Conservation (phyloP, 1,139 yeast species). For the Diutina siamensis region DNA sequence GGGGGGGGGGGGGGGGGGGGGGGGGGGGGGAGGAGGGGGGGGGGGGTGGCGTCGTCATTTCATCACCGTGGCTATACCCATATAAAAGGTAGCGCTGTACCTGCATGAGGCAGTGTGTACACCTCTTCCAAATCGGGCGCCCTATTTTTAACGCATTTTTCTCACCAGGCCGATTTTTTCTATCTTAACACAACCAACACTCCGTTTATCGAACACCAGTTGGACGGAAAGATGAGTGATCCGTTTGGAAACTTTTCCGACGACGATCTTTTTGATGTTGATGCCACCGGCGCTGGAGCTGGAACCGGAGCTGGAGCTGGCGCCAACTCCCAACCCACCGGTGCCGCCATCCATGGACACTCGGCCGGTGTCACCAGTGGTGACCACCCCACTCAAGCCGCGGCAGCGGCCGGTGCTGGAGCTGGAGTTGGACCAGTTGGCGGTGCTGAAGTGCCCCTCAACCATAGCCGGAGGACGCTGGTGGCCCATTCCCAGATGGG, state of each 20-base stretch:
- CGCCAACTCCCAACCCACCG: too few relatives aligned
- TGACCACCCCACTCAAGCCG: too few relatives aligned
- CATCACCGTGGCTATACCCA: neutral
- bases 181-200: neutral
- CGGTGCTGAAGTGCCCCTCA: too few relatives aligned
- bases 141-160: slow-evolving; percentile 5
- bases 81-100: neutral
- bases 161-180: neutral
- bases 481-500: neutral
- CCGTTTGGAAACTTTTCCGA: slow-evolving; percentile 6
- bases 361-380: too few relatives aligned
- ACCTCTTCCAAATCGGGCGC: slow-evolving; percentile 4
- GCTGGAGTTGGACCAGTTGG: too few relatives aligned
- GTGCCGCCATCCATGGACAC: too few relatives aligned
- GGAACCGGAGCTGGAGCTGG: too few relatives aligned
- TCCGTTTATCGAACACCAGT: neutral
- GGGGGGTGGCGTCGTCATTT: too few relatives aligned
- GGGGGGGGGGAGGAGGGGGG: too few relatives aligned
- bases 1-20: too few relatives aligned
- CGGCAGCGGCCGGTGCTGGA: neutral
- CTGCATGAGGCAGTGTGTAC: slow-evolving; percentile 1
- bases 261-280: slow-evolving; percentile 5
- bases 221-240: neutral
- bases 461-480: neutral
- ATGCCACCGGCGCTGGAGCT: neutral